These are phyloP conservation scores for Sugiyamaella castrensis DNA, from an alignment of 1,139 yeast genomes.

Conservation along the genomic window DNA sequence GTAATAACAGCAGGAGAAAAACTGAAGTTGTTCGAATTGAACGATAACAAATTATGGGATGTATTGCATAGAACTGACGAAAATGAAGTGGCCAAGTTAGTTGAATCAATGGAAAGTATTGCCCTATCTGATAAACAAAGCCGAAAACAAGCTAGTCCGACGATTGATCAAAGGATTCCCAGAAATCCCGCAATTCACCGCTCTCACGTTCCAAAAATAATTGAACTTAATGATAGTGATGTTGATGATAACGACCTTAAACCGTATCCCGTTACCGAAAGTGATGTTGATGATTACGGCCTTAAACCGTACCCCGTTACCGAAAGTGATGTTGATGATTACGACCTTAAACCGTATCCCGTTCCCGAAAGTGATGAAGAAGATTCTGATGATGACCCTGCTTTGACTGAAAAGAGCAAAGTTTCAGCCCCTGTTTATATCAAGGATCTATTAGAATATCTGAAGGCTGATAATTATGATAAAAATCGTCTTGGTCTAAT, in stretches of 20 bases:
- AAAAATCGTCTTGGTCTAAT: conserved; percentile 51
- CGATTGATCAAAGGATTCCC: no score
- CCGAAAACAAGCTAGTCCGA: neutral
- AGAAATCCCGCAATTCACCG: neutral
- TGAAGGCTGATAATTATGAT: conserved; percentile 51
- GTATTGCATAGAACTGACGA: neutral
- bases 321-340: no score
- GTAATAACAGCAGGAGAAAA: neutral
- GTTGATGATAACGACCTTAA: conserved; percentile 27
- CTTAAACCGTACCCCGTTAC: no score
- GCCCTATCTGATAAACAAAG: conserved; percentile 35
- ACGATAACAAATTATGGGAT: neutral
- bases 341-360: conserved; percentile 28
- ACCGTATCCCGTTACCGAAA: no score
- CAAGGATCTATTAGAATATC: conserved; percentile 57
- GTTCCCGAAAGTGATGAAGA: conserved; percentile 38
- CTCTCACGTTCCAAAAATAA: neutral
- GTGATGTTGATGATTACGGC: conserved; percentile 22
- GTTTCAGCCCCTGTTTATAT: conserved; percentile 57
- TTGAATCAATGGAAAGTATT: neutral
- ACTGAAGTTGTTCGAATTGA: neutral
- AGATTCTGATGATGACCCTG: conserved; percentile 55
- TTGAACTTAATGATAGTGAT: conserved; percentile 13
- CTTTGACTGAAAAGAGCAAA: conserved; percentile 40
- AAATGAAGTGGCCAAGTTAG: neutral